phyloP scores from a whole-genome alignment of 2,329 filamentous ascomycete species.

The Purpureocillium takamizusanense region DNA sequence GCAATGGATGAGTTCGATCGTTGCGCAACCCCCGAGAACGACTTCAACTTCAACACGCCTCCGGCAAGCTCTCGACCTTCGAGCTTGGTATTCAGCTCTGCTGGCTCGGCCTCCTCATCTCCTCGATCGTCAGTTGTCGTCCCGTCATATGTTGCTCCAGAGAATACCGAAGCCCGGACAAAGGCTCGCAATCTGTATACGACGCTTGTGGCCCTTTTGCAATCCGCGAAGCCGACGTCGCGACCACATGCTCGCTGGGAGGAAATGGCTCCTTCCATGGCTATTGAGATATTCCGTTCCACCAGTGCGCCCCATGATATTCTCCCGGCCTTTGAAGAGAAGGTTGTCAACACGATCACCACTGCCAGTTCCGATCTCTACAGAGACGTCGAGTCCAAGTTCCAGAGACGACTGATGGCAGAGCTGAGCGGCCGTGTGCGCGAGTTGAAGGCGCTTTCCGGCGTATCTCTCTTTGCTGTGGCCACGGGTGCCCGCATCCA shows the following conservation, averaged over 20 bases:
- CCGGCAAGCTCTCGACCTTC: conserved; percentile 37
- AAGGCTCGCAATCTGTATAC: conserved; percentile 41
- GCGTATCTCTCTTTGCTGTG: conserved; percentile 43
- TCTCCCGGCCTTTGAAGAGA: conserved; percentile 39
- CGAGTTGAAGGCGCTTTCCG: conserved; percentile 43
- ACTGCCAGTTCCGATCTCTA: conserved; percentile 34
- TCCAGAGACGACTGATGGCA: conserved; percentile 37
- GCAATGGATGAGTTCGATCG: conserved; percentile 18
- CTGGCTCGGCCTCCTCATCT: conserved; percentile 40
- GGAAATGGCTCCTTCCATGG: conserved; percentile 41
- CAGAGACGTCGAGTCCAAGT: conserved; percentile 37
- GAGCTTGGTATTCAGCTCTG: conserved; percentile 41
- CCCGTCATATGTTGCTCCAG: conserved; percentile 25
- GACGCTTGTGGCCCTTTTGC: conserved; percentile 44
- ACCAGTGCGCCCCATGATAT: conserved; percentile 40
- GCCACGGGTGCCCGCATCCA: conserved; percentile 42
- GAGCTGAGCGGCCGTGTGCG: conserved; percentile 40
- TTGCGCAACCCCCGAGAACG: conserved; percentile 14
- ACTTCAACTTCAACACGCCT: conserved; percentile 39
- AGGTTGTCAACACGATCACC: conserved; percentile 34
- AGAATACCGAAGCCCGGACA: conserved; percentile 29
- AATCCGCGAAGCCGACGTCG: conserved; percentile 35
- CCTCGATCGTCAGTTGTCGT: conserved; percentile 38
- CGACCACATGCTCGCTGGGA: conserved; percentile 40
- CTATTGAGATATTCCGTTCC: conserved; percentile 50